Base-by-base conservation (phyloP, 2,329 filamentous ascomycete genomes). In the Paramyrothecium sp. region DNA sequence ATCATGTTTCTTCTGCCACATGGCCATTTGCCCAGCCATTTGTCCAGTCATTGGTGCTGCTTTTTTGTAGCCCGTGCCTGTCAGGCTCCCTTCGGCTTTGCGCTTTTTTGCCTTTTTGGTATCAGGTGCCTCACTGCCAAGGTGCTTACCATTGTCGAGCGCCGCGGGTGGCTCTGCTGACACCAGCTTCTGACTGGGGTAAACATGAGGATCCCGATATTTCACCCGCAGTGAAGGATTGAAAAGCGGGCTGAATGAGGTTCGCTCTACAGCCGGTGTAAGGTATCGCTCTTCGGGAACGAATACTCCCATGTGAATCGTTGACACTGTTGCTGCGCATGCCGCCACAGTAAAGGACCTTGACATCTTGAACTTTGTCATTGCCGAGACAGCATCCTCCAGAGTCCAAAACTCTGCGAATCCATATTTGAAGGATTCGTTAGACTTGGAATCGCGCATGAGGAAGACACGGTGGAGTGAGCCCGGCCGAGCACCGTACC, bases 301-400 rank as follows among this genome's bases (percentile, higher is more conserved):
- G 66, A 96, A 95, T 3, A 95, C 90, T 5, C 91, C 91, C n/a
- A 90, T 85, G 62, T 95, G 91, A 44, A 93, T 92, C 63, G 89
- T 92, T 48, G 84, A 89, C 22, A 91, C 81, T 12, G 84, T 80
- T 17, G 92, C 89, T 0, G 87, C 84, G 62, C 86, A 88, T 3
- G 88, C 91, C 1, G 87, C 88, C 60, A 95, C 91, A 2, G 88
- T 92, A 66, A 94, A 94, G 53, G 87, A 89, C 12, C 90, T 85
- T 26, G 88, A 85, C 34, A 87, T 88, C 44, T 85, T 85, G 64
- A 89, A 89, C 63, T 91, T 91, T 21, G 82, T 80, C 67, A 93
- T 75, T 3, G 91, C 91, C 21, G 87, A 88, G 69, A 87, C 82
- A 2, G 91, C 90, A 70, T 95, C 90, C 69, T 89, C 86, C 19